These are phyloP conservation scores for Scheffersomyces cryptocercus DNA, from an alignment of 1,139 yeast genomes.

Conservation along the genomic window DNA sequence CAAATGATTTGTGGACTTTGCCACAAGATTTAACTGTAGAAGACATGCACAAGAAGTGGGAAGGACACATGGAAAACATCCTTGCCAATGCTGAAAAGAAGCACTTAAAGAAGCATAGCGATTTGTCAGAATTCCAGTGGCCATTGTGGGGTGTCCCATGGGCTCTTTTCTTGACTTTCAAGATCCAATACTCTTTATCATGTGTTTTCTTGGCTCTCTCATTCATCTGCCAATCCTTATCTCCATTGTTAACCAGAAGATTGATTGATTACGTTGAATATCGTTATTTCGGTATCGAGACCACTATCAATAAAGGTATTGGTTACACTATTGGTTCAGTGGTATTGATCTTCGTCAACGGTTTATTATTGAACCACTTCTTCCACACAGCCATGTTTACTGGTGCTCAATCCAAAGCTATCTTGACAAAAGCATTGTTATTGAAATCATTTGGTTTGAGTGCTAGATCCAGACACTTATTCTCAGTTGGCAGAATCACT, in stretches of 20 bases:
- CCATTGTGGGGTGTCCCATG: slow-evolving; percentile 36
- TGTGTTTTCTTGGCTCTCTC: slow-evolving; percentile 38
- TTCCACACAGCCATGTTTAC: slow-evolving; percentile 48
- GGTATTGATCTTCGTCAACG: slow-evolving; percentile 39
- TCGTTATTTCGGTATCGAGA: slow-evolving; percentile 36
- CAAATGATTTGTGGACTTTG: slow-evolving; percentile 41
- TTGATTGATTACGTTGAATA: slow-evolving; percentile 44
- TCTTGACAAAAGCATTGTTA: slow-evolving; percentile 41
- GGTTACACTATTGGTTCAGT: slow-evolving; percentile 46
- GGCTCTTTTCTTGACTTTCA: slow-evolving; percentile 41
- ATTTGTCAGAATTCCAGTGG: slow-evolving; percentile 34
- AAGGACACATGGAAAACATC: slow-evolving; percentile 22
- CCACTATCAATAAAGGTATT: slow-evolving; percentile 36
- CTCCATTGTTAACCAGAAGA: slow-evolving; percentile 42
- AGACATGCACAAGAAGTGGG: slow-evolving; percentile 35
- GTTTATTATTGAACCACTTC: slow-evolving; percentile 44
- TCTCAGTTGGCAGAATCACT: slow-evolving; percentile 43
- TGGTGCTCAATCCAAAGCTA: slow-evolving; percentile 48
- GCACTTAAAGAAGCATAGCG: slow-evolving; percentile 24
- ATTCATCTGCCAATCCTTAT: slow-evolving; percentile 40
- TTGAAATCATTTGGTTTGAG: slow-evolving; percentile 41
- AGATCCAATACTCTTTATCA: slow-evolving; percentile 36
- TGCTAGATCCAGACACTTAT: slow-evolving; percentile 34
- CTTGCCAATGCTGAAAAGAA: slow-evolving; percentile 22
- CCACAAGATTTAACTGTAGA: slow-evolving; percentile 42